These are phyloP conservation scores for Microdochium nivale DNA, from an alignment of 2,329 filamentous ascomycete species.

Conservation along the genomic window DNA sequence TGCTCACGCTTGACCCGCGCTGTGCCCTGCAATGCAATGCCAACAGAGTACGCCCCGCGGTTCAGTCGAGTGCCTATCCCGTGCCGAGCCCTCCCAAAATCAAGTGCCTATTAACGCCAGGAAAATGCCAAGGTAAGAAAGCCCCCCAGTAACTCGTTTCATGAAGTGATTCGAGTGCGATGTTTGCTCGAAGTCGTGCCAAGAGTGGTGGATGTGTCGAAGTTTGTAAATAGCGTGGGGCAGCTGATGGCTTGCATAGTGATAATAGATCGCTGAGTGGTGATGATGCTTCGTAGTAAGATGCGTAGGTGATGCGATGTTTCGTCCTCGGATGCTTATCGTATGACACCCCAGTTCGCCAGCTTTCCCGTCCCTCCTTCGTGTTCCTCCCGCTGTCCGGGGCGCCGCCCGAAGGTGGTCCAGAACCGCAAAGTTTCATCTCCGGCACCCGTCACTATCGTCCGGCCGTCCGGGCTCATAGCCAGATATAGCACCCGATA, in stretches of 20 bases:
- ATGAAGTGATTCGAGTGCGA: neutral
- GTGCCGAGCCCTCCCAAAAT: neutral
- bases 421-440: slow-evolving; percentile 96
- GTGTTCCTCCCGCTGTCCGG: slow-evolving; percentile 61
- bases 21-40: neutral
- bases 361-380: slow-evolving; percentile 51
- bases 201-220: neutral
- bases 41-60: neutral
- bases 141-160: neutral
- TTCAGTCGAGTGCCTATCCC: neutral
- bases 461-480: slow-evolving; percentile 92
- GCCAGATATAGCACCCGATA: slow-evolving; percentile 93
- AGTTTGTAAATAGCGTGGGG: neutral
- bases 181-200: neutral
- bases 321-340: slow-evolving; percentile 30
- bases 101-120: neutral
- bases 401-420: slow-evolving; percentile 86
- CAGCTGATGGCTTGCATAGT: neutral
- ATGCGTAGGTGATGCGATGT: neutral
- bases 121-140: neutral
- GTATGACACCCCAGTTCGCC: slow-evolving; percentile 77
- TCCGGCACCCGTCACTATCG: slow-evolving; percentile 90
- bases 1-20: neutral
- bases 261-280: neutral
- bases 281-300: slow-evolving; percentile 1